Evolutionary conservation across 257 asterid species (phyloP).

Genomic region (Solanum ossicruentum): DNA sequence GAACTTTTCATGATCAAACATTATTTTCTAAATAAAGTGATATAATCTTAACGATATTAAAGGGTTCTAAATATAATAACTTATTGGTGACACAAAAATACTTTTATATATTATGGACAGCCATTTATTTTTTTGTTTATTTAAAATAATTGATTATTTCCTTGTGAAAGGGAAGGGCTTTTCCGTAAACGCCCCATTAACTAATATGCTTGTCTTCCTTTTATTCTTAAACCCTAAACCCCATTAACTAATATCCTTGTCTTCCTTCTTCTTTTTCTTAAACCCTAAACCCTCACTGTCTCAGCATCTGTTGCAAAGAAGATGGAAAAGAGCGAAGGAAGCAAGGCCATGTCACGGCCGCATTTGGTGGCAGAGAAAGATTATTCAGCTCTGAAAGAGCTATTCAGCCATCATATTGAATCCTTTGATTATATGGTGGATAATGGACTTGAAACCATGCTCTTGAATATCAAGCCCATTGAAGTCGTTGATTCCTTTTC

Average conservation of each 20-base stretch:
- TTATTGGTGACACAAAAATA: too few species aligned
- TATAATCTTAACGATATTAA: too few species aligned
- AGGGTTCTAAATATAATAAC: too few species aligned
- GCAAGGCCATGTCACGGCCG: constrained; percentile 25
- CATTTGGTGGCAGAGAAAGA: constrained; percentile 58
- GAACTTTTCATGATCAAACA: too few species aligned
- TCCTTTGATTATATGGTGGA: constrained; percentile 74
- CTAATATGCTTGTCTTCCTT: neutral
- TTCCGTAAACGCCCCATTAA: too few species aligned
- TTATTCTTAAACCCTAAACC: neutral
- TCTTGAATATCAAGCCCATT: constrained; percentile 44
- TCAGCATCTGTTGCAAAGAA: neutral
- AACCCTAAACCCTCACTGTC: neutral
- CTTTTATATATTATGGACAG: too few species aligned
- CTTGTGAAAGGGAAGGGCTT: too few species aligned
- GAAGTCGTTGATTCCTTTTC: constrained; percentile 38
- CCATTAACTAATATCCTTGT: neutral
- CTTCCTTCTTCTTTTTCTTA: neutral
- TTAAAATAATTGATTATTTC: too few species aligned
- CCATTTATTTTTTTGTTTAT: too few species aligned
- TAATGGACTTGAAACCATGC: constrained; percentile 44
- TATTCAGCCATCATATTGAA: constrained; percentile 66
- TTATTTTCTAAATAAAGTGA: too few species aligned
- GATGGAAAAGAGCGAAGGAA: neutral
- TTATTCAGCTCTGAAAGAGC: constrained; percentile 43